A percentile compares a stretch with the other conserved stretches of the same genome.
phyloP scores from a whole-genome alignment of 129 eudicot genomes.

The Kitagawia praeruptora region DNA sequence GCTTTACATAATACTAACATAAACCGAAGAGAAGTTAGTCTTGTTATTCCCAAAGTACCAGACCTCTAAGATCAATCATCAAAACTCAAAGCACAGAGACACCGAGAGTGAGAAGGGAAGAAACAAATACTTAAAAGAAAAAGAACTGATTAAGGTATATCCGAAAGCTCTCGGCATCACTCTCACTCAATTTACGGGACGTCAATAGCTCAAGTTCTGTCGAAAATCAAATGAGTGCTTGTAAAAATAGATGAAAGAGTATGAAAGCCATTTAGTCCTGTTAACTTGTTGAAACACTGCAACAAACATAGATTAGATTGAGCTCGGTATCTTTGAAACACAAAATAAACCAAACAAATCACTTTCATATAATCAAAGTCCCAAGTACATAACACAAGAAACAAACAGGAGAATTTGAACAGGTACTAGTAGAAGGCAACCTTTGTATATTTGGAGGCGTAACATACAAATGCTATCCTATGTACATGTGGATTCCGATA shows the following conservation, averaged over 20 bases:
- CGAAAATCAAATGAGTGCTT: no score
- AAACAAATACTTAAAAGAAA: no score
- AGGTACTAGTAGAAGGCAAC: background rate
- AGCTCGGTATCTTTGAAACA: background rate
- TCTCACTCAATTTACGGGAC: no score
- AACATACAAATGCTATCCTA: slow-evolving; percentile 7
- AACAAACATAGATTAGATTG: background rate
- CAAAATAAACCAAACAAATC: background rate
- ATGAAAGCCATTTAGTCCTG: no score
- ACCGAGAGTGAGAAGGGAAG: background rate
- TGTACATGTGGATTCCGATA: slow-evolving; percentile 54
- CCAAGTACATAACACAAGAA: background rate
- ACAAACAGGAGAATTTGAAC: background rate
- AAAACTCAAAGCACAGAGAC: background rate
- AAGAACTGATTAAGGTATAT: no score
- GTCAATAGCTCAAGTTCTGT: no score
- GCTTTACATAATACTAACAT: no score
- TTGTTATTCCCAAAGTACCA: background rate
- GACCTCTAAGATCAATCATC: background rate
- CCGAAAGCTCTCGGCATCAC: no score
- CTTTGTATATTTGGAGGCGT: background rate
- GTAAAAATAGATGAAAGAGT: no score
- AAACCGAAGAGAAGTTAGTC: background rate
- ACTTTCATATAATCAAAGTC: background rate
- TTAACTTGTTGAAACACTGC: background rate